Base-by-base conservation (phyloP, 2,329 filamentous ascomycete species). In the Ilyonectria sp. region DNA sequence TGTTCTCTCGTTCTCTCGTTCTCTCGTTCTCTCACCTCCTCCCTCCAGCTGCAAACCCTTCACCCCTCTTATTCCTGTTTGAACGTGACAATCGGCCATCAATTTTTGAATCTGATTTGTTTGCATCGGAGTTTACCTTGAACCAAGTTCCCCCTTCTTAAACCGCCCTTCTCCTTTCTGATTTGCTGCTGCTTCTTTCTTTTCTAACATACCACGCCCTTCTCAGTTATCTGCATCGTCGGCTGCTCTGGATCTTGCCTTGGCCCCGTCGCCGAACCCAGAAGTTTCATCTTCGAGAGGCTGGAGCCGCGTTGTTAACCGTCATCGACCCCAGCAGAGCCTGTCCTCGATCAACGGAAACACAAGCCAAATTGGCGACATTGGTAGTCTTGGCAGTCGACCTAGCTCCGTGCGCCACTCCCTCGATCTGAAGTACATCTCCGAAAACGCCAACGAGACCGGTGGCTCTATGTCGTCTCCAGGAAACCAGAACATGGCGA, bases 141-240 rank as follows among this genome's bases (percentile, higher is more conserved):
- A 21, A 15, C 23, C 33, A 55, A 47, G 37, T 43, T 37, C 44
- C 57, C 65, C 56, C 55, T 66, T 69, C 58, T 65, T 62, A 55
- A 47, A 50, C 23, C 17, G 6, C 47, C 62, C 60, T 49, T 21
- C 9, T 50, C 62, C 60, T 49, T 29, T 6, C 47, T 70, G 50
- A 58, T 63, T 53, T 33, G 58, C 70, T 65, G 61, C 72, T 73
- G 74, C 26, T 26, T 26, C 26, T 69, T 69, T 69, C 63, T 69
- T 70, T 71, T 77, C 79, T 83, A 77, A 83, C 79, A 65, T 74
- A 69, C 44, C 68, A 66, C 69, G 58, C 71, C 66, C 66, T 69
- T 79, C 82, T 79, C 83, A 96, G 90, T 86, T 95, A 68, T 94
- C 93, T 79, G 90, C 93, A 62, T 94, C 93, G 69, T 94, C 93